Conservation (phyloP, 1,139 yeast genomes). For the Blastobotrys buckinghamii region DNA sequence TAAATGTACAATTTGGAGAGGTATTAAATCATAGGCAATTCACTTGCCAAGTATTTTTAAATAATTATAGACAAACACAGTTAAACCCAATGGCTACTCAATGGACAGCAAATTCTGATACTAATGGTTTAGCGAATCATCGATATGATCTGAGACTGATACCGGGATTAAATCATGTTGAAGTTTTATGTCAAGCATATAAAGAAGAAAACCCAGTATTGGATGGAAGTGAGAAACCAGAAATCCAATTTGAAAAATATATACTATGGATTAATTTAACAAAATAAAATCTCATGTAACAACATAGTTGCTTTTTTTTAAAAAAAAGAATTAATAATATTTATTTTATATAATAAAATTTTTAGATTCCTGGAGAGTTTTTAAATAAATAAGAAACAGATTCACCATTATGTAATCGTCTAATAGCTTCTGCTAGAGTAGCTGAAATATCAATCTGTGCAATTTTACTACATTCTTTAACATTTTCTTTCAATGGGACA, state of each 20-base stretch:
- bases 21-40: constrained; percentile 26
- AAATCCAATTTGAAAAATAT: constrained; percentile 5
- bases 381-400: constrained; percentile 88
- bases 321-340: not conserved
- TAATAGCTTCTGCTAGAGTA: constrained; percentile 76
- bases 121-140: constrained; percentile 9
- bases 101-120: constrained; percentile 16
- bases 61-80: constrained; percentile 23
- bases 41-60: constrained; percentile 22
- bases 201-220: not conserved
- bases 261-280: constrained; percentile 11
- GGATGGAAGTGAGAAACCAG: not conserved
- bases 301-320: not conserved
- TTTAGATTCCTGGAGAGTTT: constrained; percentile 47
- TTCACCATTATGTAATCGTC: constrained; percentile 96
- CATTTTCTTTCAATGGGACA: constrained; percentile 78
- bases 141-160: constrained; percentile 24
- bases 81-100: constrained; percentile 24
- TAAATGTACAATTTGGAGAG: constrained; percentile 28
- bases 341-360: not conserved
- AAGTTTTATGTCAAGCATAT: constrained; percentile 16
- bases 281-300: too few species aligned
- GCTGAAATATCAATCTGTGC: constrained; percentile 83
- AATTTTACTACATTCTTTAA: constrained; percentile 62
- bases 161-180: constrained; percentile 29